phyloP scores from a whole-genome alignment of 1,139 yeast species.

The Yamadazyma spencermartinsiae region DNA sequence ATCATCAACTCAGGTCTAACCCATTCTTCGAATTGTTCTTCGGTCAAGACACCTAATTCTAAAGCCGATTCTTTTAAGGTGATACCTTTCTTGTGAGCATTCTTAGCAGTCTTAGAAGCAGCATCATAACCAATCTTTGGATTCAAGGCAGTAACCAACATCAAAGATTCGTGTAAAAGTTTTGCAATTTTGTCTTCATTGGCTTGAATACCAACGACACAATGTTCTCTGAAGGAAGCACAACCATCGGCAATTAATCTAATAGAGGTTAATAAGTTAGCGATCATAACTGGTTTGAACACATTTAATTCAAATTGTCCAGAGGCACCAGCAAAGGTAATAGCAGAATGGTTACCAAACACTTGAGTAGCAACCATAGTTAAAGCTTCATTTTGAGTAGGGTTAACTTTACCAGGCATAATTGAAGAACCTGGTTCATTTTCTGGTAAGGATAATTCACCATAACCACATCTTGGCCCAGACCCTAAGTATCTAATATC shows the following conservation, averaged over 20 bases:
- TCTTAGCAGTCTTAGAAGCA: slow-evolving; percentile 97
- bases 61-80: slow-evolving; percentile 93
- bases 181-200: slow-evolving; percentile 85
- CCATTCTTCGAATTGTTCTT: slow-evolving; percentile 91
- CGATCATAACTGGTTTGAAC: slow-evolving; percentile 93
- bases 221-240: slow-evolving; percentile 85
- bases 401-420: slow-evolving; percentile 99
- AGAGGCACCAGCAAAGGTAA: slow-evolving; percentile 96
- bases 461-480: slow-evolving; percentile 99
- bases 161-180: slow-evolving; percentile 87
- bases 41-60: slow-evolving; percentile 80
- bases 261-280: slow-evolving; percentile 83
- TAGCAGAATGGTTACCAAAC: slow-evolving; percentile 92
- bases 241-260: slow-evolving; percentile 88
- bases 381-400: slow-evolving; percentile 97
- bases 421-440: slow-evolving; percentile 99
- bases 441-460: slow-evolving; percentile 92
- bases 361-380: slow-evolving; percentile 99
- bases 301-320: slow-evolving; percentile 98
- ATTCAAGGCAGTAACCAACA: slow-evolving; percentile 97
- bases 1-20: slow-evolving; percentile 98
- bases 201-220: slow-evolving; percentile 93
- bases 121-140: slow-evolving; percentile 98
- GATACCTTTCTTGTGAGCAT: slow-evolving; percentile 96
- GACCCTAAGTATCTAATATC: slow-evolving; percentile 98